Evolutionary conservation across 2,329 filamentous ascomycete species (phyloP), one percentile per base, ranked within the genome.

Genomic region (Nakataea oryzae): DNA sequence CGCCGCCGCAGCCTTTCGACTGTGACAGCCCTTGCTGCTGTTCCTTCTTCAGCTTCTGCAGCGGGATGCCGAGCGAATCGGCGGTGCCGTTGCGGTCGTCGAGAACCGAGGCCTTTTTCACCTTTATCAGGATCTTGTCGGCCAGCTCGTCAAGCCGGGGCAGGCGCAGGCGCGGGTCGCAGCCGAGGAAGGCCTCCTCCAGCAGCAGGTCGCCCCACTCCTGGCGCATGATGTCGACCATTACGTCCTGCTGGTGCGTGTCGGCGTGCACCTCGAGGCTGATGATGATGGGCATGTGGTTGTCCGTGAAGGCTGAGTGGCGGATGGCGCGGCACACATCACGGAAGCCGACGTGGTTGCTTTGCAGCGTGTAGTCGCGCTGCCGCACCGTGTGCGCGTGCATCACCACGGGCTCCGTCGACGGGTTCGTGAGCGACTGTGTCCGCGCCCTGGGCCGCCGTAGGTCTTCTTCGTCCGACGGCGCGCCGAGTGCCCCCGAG

Each of bases 161-260:
- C 29, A 93, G 82, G 6, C 78, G 76, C 62, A 82, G 78, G 17
- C 73, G 76, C 0, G 85, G 78, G 70, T 84, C 72, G 67, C 78
- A 76, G 67, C 78, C 74, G 8, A 81, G 78, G 26, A 75, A 80
- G 50, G 76, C 76, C 61, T 75, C 69, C 27, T 91, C 86, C 13
- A 97, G 79, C 7, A 97, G 79, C 68, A 89, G 76, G 0, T 84
- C 86, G 54, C 82, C 83, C 92, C 93, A 99, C 66, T 90, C 88
- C 67, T 96, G 86, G 66, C 86, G 86, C 89, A 99, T 97, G 65
- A 97, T 96, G 62, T 90, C 84, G 13, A 96, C 93, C 90, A 97
- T 97, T 60, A 89, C 82, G 66, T 91, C 86, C 73, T 99, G 95
- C 73, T 97, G 93, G 61, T 90, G 85, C 1, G 82, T 77, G 64